phyloP scores from a whole-genome alignment of 1,139 yeast genomes.

The Lodderomyces jiufengensis region DNA sequence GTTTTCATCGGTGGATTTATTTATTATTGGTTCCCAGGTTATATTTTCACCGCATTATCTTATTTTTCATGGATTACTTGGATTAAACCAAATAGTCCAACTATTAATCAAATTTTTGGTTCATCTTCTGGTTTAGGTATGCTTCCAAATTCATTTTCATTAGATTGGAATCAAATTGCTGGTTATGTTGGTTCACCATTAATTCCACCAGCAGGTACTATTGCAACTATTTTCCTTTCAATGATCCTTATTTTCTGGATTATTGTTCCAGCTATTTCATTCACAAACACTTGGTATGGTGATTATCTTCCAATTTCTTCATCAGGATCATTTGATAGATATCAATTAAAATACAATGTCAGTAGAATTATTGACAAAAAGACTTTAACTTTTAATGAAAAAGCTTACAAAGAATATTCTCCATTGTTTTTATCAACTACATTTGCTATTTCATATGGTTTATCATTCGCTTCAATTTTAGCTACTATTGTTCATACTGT shows the following conservation, averaged over 20 bases:
- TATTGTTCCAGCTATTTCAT: slow-evolving; percentile 40
- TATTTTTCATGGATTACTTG: slow-evolving; percentile 40
- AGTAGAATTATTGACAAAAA: slow-evolving; percentile 37
- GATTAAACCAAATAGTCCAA: slow-evolving; percentile 42
- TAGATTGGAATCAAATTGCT: slow-evolving; percentile 45
- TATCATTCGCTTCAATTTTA: slow-evolving; percentile 60
- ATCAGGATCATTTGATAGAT: slow-evolving; percentile 38
- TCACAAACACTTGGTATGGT: slow-evolving; percentile 41
- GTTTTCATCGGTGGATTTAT: slow-evolving; percentile 27
- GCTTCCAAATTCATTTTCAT: slow-evolving; percentile 45
- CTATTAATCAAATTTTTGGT: slow-evolving; percentile 62
- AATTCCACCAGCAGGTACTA: slow-evolving; percentile 61
- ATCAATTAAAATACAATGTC: slow-evolving; percentile 32
- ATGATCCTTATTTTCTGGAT: slow-evolving; percentile 43
- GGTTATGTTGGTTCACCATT: slow-evolving; percentile 64
- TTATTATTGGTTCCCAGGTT: slow-evolving; percentile 46
- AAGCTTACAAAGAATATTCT: slow-evolving; percentile 47
- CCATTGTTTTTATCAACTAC: slow-evolving; percentile 60
- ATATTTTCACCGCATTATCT: slow-evolving; percentile 33
- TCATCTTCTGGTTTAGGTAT: slow-evolving; percentile 57
- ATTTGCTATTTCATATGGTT: slow-evolving; percentile 58
- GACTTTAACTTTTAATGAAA: slow-evolving; percentile 38
- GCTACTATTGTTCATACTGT: slow-evolving; percentile 55
- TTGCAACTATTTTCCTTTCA: slow-evolving; percentile 47
- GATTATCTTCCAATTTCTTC: slow-evolving; percentile 43